Evolutionary conservation across 805 yeast species (phyloP), one percentile per base, ranked within the genome.

Genomic region (Babjeviella inositovora): DNA sequence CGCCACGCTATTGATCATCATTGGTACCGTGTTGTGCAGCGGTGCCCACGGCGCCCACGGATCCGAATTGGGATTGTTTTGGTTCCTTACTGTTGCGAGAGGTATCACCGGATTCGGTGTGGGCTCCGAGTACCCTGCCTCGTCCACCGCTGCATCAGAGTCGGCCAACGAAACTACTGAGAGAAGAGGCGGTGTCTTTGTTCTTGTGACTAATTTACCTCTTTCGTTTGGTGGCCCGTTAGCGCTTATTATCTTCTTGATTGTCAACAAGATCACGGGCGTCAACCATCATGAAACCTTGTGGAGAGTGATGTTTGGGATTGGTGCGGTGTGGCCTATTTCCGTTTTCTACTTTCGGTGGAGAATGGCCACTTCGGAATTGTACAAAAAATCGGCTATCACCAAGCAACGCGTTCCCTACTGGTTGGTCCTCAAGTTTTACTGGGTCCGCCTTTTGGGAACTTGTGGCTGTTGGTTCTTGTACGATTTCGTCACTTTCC

Each of bases 401-500:
- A 65, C 57, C 39, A 57, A 47, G 28, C 37, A 36, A 19, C 45
- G 42, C 22, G 75, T 65, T 11, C 73, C 73, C 17, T 73, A 72
- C 43, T 44, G 50, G 49, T 56, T 74, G 17, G 69, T 71, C 1
- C 25, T 73, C 28, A 69, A 64, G 38, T 76, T 50, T 46, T 74
- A 73, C 50, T 76, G 87, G 85, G 50, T 38, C 20, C 52, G 79
- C 27, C 39, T 77, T 12, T 32, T 75, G 15, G 90, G 87, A 17
- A 70, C 80, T 10, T 68, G 77, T 41, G 70, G 67, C 5, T 63
- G 76, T 27, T 77, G 90, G 90, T 76, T 76, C 51, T 53, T 76
- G 35, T 77, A 73, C 40, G 92, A 77, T 49, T 77, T 76, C 36
- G 77, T 77, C 35, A 70, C 79, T 5, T 77, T 76, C 54, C 85